phyloP scores from a whole-genome alignment of 2,329 filamentous ascomycete genomes.

The Rhytidhysteron rufulum region DNA sequence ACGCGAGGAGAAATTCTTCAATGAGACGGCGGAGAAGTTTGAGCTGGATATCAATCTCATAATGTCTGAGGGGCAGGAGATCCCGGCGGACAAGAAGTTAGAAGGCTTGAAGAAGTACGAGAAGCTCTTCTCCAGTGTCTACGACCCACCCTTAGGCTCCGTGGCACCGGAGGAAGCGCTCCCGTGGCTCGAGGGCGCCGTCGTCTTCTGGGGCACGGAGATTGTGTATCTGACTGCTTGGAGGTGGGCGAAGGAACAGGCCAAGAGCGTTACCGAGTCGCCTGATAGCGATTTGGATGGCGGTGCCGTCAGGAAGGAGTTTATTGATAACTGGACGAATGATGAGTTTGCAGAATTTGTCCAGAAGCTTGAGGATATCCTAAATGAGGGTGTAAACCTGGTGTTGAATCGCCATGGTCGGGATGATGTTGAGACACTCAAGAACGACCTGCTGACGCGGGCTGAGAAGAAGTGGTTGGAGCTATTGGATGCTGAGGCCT shows the following conservation, averaged over 20 bases:
- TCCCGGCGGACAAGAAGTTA: conserved; percentile 15
- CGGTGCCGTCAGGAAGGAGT: conserved; percentile 59
- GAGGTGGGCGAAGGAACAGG: conserved; percentile 26
- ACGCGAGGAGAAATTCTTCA: conserved; percentile 27
- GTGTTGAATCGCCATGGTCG: conserved; percentile 17
- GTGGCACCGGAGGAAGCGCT: conserved; percentile 5
- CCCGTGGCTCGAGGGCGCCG: conserved; percentile 30
- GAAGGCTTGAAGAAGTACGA: conserved; percentile 28
- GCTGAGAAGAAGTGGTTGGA: conserved; percentile 21
- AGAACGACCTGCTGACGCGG: conserved; percentile 18
- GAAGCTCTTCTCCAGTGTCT: conserved; percentile 18
- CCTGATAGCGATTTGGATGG: conserved; percentile 54
- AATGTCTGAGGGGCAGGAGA: neutral
- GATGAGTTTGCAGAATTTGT: conserved; percentile 60
- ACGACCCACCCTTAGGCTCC: too few relatives aligned
- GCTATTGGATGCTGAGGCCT: conserved; percentile 29
- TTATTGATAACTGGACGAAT: conserved; percentile 68
- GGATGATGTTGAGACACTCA: conserved; percentile 3
- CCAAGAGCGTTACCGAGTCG: conserved; percentile 1
- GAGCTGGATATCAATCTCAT: conserved; percentile 16
- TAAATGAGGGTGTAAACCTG: conserved; percentile 45
- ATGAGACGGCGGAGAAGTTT: conserved; percentile 26
- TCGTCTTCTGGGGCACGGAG: conserved; percentile 31
- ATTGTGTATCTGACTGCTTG: conserved; percentile 33
- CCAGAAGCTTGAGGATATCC: conserved; percentile 49